Evolutionary conservation across 2,329 filamentous ascomycete genomes (phyloP).

Genomic region (Alternaria arbusti): DNA sequence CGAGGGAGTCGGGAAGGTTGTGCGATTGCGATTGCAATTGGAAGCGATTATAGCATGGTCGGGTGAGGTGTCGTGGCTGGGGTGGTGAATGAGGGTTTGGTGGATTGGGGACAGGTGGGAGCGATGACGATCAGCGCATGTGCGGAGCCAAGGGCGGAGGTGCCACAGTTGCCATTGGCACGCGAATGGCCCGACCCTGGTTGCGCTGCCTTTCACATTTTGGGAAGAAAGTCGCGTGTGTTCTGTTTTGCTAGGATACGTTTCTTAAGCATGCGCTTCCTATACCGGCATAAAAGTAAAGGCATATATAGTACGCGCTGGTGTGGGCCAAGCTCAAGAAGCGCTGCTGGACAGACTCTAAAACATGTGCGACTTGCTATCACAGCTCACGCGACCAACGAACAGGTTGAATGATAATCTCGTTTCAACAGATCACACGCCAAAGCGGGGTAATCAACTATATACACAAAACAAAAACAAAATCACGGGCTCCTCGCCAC

Average conservation of each 20-base stretch:
- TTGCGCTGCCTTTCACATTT: too few species aligned
- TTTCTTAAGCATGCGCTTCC: too few species aligned
- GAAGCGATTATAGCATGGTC: not conserved
- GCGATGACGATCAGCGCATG: not conserved
- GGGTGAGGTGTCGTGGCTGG: too few species aligned
- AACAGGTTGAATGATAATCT: too few species aligned
- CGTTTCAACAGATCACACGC: not conserved
- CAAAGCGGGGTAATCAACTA: not conserved
- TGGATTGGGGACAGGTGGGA: not conserved
- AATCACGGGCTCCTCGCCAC: not conserved
- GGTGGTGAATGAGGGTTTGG: not conserved
- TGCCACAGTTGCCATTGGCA: conserved; percentile 3
- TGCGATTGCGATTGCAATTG: not conserved
- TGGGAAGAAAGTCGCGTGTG: too few species aligned
- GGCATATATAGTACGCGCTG: too few species aligned
- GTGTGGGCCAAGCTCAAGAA: too few species aligned
- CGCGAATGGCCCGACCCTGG: not conserved
- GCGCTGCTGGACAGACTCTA: not conserved
- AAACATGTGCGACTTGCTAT: not conserved
- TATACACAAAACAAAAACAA: not conserved
- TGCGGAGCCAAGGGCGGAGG: conserved; percentile 2
- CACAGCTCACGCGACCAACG: not conserved
- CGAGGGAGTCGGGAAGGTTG: not conserved
- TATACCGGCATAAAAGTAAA: too few species aligned
- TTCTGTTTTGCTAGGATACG: too few species aligned